phyloP scores from a whole-genome alignment of 2,329 filamentous ascomycete species.

The Albophoma yamanashiensis region DNA sequence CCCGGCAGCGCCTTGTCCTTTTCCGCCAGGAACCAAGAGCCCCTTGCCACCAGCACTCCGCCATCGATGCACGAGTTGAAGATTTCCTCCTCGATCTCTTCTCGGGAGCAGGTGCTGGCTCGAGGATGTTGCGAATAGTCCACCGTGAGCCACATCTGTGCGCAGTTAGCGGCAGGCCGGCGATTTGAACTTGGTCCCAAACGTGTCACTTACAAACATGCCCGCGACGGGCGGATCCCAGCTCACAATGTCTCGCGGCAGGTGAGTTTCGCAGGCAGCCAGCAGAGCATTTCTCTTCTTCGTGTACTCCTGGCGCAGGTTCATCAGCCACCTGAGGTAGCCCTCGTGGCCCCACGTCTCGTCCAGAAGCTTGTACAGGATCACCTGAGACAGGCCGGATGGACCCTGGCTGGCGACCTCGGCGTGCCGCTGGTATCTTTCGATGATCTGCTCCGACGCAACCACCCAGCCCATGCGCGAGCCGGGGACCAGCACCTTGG shows the following conservation, averaged over 20 bases:
- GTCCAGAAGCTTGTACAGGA: slow-evolving; percentile 82
- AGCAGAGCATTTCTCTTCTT: slow-evolving; percentile 66
- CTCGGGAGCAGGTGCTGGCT: slow-evolving; percentile 37
- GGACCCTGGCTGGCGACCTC: slow-evolving; percentile 82
- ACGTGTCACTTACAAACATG: slow-evolving; percentile 67
- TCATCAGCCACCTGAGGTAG: slow-evolving; percentile 81
- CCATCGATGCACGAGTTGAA: slow-evolving; percentile 67
- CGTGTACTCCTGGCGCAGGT: slow-evolving; percentile 74
- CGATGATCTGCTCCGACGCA: slow-evolving; percentile 71
- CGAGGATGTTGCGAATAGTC: slow-evolving; percentile 57
- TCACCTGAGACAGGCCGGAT: slow-evolving; percentile 70
- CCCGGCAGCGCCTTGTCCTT: slow-evolving; percentile 46
- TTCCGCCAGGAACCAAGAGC: slow-evolving; percentile 86
- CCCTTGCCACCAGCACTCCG: slow-evolving; percentile 71
- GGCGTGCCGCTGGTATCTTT: slow-evolving; percentile 70
- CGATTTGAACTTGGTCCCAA: background rate
- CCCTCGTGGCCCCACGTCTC: slow-evolving; percentile 89
- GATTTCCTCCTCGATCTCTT: slow-evolving; percentile 74
- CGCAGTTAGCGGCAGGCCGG: background rate
- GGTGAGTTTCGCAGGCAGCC: slow-evolving; percentile 64
- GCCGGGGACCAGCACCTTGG: slow-evolving; percentile 80
- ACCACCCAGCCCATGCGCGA: slow-evolving; percentile 83
- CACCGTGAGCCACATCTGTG: slow-evolving; percentile 61
- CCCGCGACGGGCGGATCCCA: slow-evolving; percentile 77
- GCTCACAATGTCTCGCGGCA: slow-evolving; percentile 63